phyloP scores from a whole-genome alignment of 176 grass and related monocot species.

The Carex cristatella region DNA sequence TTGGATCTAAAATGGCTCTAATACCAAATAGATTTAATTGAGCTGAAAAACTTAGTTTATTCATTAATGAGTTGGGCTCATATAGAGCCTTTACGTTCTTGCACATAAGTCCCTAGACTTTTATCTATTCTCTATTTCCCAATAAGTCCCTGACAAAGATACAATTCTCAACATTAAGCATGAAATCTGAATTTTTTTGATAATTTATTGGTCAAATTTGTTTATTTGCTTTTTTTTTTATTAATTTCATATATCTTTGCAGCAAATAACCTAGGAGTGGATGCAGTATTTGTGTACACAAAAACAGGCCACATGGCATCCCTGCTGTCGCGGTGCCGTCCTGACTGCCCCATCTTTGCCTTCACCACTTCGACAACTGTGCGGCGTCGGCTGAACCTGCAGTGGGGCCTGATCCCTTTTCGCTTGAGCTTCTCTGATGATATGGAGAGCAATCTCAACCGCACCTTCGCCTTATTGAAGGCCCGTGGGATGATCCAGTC shows the following conservation, averaged over 20 bases:
- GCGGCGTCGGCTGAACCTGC: constrained; percentile 71
- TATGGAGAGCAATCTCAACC: constrained; percentile 97
- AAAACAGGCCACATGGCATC: constrained; percentile 85
- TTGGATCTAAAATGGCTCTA: no score
- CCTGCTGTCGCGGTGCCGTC: constrained; percentile 75
- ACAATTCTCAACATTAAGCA: no score
- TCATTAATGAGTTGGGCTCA: no score
- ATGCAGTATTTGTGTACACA: constrained; percentile 86
- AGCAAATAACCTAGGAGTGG: constrained; percentile 88
- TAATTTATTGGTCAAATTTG: not conserved
- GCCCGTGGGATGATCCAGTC: constrained; percentile 90
- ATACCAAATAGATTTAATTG: no score
- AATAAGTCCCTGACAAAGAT: no score
- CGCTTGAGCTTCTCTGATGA: constrained; percentile 60
- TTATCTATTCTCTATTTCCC: no score
- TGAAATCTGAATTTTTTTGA: not conserved
- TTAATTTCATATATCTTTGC: constrained; percentile 12
- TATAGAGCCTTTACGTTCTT: no score
- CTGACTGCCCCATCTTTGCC: constrained; percentile 86
- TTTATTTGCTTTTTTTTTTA: not conserved
- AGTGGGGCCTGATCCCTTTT: constrained; percentile 95
- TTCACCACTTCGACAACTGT: constrained; percentile 71
- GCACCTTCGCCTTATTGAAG: constrained; percentile 91
- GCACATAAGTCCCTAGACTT: no score
- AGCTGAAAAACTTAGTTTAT: no score